Conservation (phyloP, 441 rosid species). For the Biscutella laevigata region DNA sequence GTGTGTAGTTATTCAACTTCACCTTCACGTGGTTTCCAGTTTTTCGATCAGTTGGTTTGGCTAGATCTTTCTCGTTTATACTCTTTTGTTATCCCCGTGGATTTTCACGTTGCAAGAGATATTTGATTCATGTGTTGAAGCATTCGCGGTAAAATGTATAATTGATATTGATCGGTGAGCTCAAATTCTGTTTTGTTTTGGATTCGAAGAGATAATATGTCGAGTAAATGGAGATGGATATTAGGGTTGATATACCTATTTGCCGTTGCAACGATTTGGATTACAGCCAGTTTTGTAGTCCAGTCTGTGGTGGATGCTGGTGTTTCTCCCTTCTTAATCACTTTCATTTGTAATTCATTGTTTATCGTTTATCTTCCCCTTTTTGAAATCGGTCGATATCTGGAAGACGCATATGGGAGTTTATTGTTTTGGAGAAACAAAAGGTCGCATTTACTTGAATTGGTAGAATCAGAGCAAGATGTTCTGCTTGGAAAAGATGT, state of each 20-base stretch:
- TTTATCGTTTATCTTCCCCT: slow-evolving; percentile 75
- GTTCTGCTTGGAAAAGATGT: slow-evolving; percentile 50
- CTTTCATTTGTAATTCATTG: slow-evolving; percentile 87
- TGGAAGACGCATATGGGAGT: slow-evolving; percentile 63
- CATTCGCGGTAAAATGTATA: background rate
- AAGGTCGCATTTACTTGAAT: slow-evolving; percentile 31
- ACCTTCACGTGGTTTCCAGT: background rate
- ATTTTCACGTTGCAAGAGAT: background rate
- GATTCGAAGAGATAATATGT: slow-evolving; percentile 34
- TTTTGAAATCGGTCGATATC: slow-evolving; percentile 57
- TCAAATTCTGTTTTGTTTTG: background rate
- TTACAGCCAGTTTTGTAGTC: slow-evolving; percentile 90
- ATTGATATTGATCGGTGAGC: slow-evolving; percentile 13
- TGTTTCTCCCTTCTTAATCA: slow-evolving; percentile 81
- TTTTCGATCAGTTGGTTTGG: background rate
- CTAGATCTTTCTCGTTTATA: background rate
- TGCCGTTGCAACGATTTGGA: slow-evolving; percentile 85
- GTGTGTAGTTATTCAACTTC: slow-evolving; percentile 5
- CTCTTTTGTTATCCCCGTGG: background rate
- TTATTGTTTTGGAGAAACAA: slow-evolving; percentile 52
- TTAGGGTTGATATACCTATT: slow-evolving; percentile 66
- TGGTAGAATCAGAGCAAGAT: slow-evolving; percentile 54
- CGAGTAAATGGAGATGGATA: slow-evolving; percentile 66
- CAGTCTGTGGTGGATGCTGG: slow-evolving; percentile 91
- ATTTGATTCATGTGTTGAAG: slow-evolving; percentile 9